Conservation (phyloP, 495 filamentous ascomycete species). For the Penicillium daleae region DNA sequence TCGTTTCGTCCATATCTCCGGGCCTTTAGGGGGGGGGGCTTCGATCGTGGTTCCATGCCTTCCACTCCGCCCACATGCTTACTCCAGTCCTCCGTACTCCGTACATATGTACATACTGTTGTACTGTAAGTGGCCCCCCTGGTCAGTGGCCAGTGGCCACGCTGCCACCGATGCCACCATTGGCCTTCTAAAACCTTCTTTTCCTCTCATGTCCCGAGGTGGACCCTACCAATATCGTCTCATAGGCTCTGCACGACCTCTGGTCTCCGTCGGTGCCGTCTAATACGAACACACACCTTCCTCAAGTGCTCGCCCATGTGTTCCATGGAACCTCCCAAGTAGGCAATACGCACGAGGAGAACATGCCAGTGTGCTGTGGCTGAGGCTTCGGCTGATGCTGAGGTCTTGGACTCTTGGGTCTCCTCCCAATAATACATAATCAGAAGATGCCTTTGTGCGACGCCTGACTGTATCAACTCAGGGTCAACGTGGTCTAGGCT, state of each 20-base stretch:
- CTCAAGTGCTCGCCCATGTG: constrained; percentile 4
- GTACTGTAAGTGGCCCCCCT: too few relatives aligned
- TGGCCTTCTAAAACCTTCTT: constrained; percentile 6
- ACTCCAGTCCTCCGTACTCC: too few relatives aligned
- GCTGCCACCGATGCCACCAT: too few relatives aligned
- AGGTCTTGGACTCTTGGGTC: background rate
- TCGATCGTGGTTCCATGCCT: constrained; percentile 23
- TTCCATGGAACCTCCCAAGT: constrained; percentile 9
- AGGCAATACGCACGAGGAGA: constrained; percentile 4
- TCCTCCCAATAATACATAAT: background rate
- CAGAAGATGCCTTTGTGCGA: constrained; percentile 5
- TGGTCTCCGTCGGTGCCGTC: background rate
- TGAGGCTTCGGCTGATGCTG: background rate
- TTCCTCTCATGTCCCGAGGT: background rate
- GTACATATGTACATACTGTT: too few relatives aligned
- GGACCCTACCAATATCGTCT: background rate
- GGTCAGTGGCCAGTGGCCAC: too few relatives aligned
- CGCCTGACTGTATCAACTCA: background rate
- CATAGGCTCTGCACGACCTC: background rate
- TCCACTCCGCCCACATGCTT: constrained; percentile 3
- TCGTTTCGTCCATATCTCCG: constrained; percentile 11
- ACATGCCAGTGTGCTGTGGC: background rate
- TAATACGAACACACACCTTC: constrained; percentile 4
- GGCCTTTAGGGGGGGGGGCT: background rate
- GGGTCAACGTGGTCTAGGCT: background rate